phyloP scores from a whole-genome alignment of 371 early-diverging fungal species.

The Mucor indicus region DNA sequence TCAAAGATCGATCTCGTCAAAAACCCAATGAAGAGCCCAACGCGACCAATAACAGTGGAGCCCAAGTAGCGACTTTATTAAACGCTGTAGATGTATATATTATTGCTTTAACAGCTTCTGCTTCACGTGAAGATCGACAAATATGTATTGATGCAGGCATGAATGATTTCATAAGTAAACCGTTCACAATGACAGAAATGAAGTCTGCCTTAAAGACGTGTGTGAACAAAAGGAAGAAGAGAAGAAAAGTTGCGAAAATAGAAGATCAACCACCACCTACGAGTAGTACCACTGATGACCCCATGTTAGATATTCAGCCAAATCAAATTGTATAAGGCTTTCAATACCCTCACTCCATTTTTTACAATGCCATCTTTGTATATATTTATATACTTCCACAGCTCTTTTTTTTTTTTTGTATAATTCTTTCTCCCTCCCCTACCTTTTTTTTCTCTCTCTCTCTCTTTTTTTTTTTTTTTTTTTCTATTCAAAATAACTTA shows the following conservation, averaged over 20 bases:
- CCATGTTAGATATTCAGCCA: slow-evolving; percentile 19
- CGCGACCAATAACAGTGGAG: background rate
- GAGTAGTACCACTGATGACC: slow-evolving; percentile 9
- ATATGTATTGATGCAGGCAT: slow-evolving; percentile 63
- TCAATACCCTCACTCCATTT: background rate
- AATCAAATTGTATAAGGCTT: background rate
- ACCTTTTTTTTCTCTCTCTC: background rate
- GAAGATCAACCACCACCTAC: slow-evolving; percentile 7
- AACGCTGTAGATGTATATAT: slow-evolving; percentile 52
- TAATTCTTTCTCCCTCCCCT: background rate
- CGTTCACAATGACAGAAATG: slow-evolving; percentile 57
- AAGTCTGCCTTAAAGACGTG: slow-evolving; percentile 39
- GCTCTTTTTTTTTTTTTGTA: background rate
- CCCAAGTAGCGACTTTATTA: slow-evolving; percentile 6
- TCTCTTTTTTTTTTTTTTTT: background rate
- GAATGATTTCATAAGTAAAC: slow-evolving; percentile 63
- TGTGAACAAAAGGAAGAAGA: slow-evolving; percentile 21
- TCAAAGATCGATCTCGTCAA: slow-evolving; percentile 22
- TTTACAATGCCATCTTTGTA: background rate
- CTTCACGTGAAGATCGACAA: slow-evolving; percentile 55
- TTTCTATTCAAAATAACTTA: background rate
- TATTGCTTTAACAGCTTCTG: slow-evolving; percentile 61
- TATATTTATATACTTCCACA: background rate
- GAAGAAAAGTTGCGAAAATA: slow-evolving; percentile 27
- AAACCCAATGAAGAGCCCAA: background rate